These are phyloP conservation scores for Termitomyces bulborhizus DNA, from an alignment of 768 basidiomycete genomes.

Conservation along the genomic window DNA sequence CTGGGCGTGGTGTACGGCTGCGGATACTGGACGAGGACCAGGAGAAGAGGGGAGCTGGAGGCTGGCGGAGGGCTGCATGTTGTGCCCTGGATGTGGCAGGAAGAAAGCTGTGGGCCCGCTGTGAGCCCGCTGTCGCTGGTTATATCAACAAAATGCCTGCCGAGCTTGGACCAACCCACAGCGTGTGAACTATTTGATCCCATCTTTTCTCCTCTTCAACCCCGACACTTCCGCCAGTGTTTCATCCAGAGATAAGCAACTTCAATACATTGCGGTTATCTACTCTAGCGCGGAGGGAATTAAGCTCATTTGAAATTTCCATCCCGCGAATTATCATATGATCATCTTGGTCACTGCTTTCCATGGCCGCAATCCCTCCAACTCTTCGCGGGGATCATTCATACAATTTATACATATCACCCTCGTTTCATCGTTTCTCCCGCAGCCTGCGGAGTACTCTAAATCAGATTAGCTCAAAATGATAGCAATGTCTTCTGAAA, in stretches of 20 bases:
- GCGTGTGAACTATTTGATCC: constrained; percentile 8
- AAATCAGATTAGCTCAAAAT: not conserved
- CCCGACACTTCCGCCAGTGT: not conserved
- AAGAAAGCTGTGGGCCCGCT: not conserved
- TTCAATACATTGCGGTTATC: not conserved
- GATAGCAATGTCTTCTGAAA: not conserved
- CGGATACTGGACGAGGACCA: constrained; percentile 56
- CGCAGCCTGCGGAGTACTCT: not conserved
- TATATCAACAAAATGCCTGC: constrained; percentile 4
- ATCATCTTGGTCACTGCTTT: not conserved
- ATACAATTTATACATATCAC: not conserved
- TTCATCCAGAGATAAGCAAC: not conserved
- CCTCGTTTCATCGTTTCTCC: not conserved
- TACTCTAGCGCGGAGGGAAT: not conserved
- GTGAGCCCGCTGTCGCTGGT: constrained; percentile 1
- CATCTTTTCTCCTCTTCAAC: not conserved
- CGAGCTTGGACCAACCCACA: not conserved
- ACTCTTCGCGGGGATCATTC: not conserved
- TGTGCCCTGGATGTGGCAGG: constrained; percentile 4
- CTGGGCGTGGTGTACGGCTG: constrained; percentile 46
- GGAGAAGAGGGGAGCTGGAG: constrained; percentile 30
- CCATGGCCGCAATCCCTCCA: not conserved
- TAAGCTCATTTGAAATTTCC: not conserved
- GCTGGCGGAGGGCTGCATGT: constrained; percentile 18
- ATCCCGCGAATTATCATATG: not conserved